A percentile compares a stretch with the other conserved stretches of the same genome.
phyloP scores from a whole-genome alignment of 495 filamentous ascomycete species.

The Aspergillus conjunctus region DNA sequence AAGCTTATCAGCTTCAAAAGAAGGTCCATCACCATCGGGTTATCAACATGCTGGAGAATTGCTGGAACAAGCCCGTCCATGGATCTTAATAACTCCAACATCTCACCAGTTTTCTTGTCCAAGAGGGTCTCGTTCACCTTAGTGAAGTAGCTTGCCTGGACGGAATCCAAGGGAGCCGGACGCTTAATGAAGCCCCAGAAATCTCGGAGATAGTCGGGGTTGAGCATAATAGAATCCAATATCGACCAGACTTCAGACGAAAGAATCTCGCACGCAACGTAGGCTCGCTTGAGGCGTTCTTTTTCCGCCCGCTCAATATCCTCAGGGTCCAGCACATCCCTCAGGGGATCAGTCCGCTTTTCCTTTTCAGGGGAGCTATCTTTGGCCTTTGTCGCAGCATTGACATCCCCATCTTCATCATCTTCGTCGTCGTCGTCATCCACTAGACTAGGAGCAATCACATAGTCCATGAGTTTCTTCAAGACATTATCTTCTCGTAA shows the following conservation, averaged over 20 bases:
- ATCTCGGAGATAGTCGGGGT: conserved; percentile 68
- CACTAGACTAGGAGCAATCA: conserved; percentile 72
- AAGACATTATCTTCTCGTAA: conserved; percentile 86
- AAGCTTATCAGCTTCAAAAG: conserved; percentile 96
- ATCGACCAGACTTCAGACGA: conserved; percentile 98
- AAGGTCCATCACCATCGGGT: conserved; percentile 98
- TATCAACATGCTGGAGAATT: conserved; percentile 93
- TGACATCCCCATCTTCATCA: conserved; percentile 47
- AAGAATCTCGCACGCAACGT: conserved; percentile 87
- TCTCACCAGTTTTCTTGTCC: conserved; percentile 96
- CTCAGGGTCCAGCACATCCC: conserved; percentile 51
- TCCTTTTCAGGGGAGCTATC: conserved; percentile 44
- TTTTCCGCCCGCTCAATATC: conserved; percentile 79
- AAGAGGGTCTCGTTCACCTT: conserved; percentile 97
- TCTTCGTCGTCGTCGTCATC: conserved; percentile 65
- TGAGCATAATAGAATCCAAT: conserved; percentile 86
- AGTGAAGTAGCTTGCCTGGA: conserved; percentile 96
- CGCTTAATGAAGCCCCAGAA: conserved; percentile 92
- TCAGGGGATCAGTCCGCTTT: conserved; percentile 51
- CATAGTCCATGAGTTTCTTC: conserved; percentile 85
- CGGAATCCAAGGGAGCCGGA: conserved; percentile 77
- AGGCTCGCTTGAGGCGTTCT: conserved; percentile 86
- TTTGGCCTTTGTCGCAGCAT: conserved; percentile 40
- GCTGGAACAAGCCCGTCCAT: conserved; percentile 77
- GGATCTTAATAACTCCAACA: conserved; percentile 84